phyloP scores from a whole-genome alignment of 2,329 filamentous ascomycete species.

The Talaromyces amestolkiae region DNA sequence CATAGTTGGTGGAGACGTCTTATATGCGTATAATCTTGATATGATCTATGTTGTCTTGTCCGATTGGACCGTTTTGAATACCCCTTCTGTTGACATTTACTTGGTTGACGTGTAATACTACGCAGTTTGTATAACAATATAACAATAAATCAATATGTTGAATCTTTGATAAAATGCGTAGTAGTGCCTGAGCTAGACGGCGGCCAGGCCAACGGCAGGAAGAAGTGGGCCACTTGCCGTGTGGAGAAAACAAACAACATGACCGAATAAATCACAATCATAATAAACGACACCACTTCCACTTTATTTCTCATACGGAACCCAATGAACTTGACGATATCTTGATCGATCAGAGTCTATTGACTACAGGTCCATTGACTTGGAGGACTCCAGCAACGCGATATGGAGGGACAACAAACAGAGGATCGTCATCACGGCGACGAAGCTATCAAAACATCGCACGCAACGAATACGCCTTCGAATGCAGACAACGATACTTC shows the following conservation, averaged over 20 bases:
- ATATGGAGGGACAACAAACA: conserved; percentile 5
- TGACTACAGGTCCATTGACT: neutral
- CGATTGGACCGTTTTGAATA: conserved; percentile 1
- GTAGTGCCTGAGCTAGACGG: neutral
- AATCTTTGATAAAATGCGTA: neutral
- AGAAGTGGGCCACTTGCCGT: conserved; percentile 17
- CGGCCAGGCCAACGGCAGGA: conserved; percentile 15
- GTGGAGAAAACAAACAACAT: conserved; percentile 21
- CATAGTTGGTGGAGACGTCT: conserved; percentile 13
- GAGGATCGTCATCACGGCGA: neutral
- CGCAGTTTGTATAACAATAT: neutral
- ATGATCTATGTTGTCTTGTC: neutral
- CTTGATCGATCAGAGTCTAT: neutral
- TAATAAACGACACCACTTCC: neutral
- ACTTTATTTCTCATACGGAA: neutral
- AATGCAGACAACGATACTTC: neutral
- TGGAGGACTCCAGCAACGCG: neutral
- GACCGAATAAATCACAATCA: neutral
- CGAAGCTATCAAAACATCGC: neutral
- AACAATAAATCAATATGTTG: neutral
- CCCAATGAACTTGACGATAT: neutral
- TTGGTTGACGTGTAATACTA: neutral
- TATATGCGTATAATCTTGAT: conserved; percentile 13
- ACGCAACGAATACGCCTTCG: neutral
- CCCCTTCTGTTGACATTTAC: conserved; percentile 4